A percentile compares a stretch with the other conserved stretches of the same genome.
Evolutionary conservation across 139 green algal genomes (phyloP).

Genomic region (Marvania coccoides): DNA sequence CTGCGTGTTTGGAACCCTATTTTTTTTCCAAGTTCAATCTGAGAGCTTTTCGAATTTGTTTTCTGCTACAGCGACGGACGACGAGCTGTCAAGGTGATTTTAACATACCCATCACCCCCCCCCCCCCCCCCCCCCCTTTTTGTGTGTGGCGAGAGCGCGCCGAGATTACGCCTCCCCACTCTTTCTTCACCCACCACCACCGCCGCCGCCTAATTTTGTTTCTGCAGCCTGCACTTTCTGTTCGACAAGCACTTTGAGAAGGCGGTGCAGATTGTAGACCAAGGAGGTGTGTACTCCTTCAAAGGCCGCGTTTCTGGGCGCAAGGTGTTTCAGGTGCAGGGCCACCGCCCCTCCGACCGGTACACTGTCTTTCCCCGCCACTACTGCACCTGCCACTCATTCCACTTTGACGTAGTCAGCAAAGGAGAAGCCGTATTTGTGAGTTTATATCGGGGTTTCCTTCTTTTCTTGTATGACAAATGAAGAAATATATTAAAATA

Average conservation of each 20-base stretch:
- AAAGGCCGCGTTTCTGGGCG: slow-evolving; percentile 39
- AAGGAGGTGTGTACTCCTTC: slow-evolving; percentile 49
- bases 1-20: neutral
- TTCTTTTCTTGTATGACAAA: neutral
- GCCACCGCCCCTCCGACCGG: slow-evolving; percentile 30
- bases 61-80: neutral
- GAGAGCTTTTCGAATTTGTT: neutral
- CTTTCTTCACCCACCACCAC: neutral
- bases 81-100: neutral
- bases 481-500: neutral
- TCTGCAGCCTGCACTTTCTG: slow-evolving; percentile 54
- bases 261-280: slow-evolving; percentile 65
- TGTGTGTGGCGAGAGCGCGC: too few species aligned
- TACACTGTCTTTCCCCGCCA: slow-evolving; percentile 66
- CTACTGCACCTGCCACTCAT: slow-evolving; percentile 82
- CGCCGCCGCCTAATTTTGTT: neutral
- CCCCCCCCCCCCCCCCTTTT: too few species aligned
- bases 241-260: slow-evolving; percentile 63
- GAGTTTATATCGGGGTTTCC: neutral
- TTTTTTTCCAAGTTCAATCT: neutral
- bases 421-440: slow-evolving; percentile 45
- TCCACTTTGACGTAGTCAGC: slow-evolving; percentile 67
- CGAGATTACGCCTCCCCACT: too few species aligned
- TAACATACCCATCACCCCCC: too few species aligned
- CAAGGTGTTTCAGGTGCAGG: slow-evolving; percentile 55